phyloP scores from a whole-genome alignment of 2,329 filamentous ascomycete species.

The Nemania abortiva region DNA sequence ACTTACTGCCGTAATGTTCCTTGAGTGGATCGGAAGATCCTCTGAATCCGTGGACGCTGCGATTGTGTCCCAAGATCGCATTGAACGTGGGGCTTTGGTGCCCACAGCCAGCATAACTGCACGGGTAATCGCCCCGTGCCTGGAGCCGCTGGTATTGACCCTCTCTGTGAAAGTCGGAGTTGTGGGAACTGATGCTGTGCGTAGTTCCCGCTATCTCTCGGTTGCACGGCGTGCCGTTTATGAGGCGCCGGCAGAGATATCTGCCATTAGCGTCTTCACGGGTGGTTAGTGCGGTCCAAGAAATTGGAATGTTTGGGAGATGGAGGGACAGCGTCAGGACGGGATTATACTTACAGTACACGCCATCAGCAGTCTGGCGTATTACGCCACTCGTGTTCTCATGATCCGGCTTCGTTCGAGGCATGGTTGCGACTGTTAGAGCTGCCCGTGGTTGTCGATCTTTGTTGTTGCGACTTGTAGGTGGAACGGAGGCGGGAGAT shows the following conservation, averaged over 20 bases:
- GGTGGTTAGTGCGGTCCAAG: background rate
- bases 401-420: background rate
- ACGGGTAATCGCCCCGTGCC: background rate
- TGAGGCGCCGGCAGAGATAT: constrained; percentile 12
- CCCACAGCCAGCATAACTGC: background rate
- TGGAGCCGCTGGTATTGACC: constrained; percentile 13
- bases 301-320: background rate
- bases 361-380: constrained; percentile 10
- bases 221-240: constrained; percentile 18
- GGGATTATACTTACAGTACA: constrained; percentile 19
- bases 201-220: background rate
- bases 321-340: background rate
- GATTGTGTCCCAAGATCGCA: constrained; percentile 16
- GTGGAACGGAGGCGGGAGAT: background rate
- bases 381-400: constrained; percentile 14
- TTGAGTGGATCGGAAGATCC: constrained; percentile 18
- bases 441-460: background rate
- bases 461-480: background rate
- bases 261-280: constrained; percentile 21
- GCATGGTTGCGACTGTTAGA: constrained; percentile 9
- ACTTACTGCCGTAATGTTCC: constrained; percentile 21
- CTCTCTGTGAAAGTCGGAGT: constrained; percentile 4
- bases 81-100: constrained; percentile 8
- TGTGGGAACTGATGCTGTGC: constrained; percentile 27
- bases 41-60: background rate